Evolutionary conservation across 345 rosid species (phyloP).

Genomic region (Diplotaxis tenuifolia): DNA sequence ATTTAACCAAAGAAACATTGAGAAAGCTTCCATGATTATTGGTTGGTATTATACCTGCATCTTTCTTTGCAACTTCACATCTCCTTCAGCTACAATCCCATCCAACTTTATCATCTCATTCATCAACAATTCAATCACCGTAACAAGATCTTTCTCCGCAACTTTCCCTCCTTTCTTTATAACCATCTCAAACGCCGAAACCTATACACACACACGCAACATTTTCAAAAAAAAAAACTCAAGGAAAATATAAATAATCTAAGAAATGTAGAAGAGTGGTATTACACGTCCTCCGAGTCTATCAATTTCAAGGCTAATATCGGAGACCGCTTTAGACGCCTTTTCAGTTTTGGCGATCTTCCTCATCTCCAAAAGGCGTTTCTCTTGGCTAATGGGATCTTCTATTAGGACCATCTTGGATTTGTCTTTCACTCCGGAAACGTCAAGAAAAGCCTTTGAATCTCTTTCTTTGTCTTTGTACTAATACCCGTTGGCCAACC

Average conservation of each 20-base stretch:
- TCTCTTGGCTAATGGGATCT: constrained; percentile 89
- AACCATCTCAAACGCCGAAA: constrained; percentile 70
- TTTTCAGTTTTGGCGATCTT: constrained; percentile 83
- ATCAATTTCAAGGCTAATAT: constrained; percentile 88
- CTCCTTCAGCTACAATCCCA: constrained; percentile 83
- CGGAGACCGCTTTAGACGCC: constrained; percentile 70
- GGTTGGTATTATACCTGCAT: constrained; percentile 73
- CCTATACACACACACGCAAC: constrained; percentile 48
- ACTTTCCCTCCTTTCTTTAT: constrained; percentile 74
- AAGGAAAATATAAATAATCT: not conserved
- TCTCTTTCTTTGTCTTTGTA: constrained; percentile 95
- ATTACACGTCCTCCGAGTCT: constrained; percentile 81
- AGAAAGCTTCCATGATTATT: not conserved
- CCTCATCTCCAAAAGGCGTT: constrained; percentile 71
- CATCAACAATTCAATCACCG: constrained; percentile 79
- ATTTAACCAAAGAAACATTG: not conserved
- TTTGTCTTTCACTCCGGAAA: constrained; percentile 80
- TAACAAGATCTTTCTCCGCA: constrained; percentile 66
- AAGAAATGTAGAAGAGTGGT: not conserved
- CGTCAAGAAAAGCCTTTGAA: constrained; percentile 80
- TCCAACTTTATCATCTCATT: constrained; percentile 87
- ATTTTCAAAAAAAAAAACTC: not conserved
- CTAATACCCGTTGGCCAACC: constrained; percentile 78
- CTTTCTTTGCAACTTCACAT: constrained; percentile 90
- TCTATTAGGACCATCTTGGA: constrained; percentile 81